Conservation (phyloP, 192 early-diverging fungal species). For the Entomortierella lignicola region DNA sequence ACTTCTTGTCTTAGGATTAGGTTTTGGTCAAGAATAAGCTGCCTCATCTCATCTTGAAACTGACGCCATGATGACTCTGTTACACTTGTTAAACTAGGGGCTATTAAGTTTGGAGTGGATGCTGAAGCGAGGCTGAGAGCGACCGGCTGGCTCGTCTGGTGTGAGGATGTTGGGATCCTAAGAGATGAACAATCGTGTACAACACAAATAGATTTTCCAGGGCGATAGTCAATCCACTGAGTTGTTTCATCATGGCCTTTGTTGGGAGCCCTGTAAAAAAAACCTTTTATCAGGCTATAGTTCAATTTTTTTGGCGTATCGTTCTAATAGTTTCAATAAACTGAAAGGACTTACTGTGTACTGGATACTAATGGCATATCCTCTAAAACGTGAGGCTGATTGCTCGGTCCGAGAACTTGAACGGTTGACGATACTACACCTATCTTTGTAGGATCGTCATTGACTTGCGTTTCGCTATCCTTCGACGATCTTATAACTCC, state of each 20-base stretch:
- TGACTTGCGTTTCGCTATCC: no score
- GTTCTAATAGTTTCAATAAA: no score
- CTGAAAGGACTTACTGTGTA: no score
- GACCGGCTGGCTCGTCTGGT: neutral
- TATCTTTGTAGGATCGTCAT: no score
- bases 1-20: neutral
- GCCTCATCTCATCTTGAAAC: neutral
- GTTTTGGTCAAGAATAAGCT: neutral
- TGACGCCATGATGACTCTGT: neutral
- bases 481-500: no score
- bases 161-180: neutral
- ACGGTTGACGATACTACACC: no score
- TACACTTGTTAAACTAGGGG: neutral
- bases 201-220: neutral
- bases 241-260: neutral
- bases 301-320: no score
- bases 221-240: neutral
- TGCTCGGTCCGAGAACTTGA: no score
- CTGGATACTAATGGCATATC: no score
- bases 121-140: neutral
- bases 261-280: neutral
- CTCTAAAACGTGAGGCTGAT: no score
- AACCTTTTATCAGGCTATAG: no score
- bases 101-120: neutral
- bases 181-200: slow-evolving; percentile 3